phyloP scores from a whole-genome alignment of 306 rosid genomes.

The Arachis hypogaea region DNA sequence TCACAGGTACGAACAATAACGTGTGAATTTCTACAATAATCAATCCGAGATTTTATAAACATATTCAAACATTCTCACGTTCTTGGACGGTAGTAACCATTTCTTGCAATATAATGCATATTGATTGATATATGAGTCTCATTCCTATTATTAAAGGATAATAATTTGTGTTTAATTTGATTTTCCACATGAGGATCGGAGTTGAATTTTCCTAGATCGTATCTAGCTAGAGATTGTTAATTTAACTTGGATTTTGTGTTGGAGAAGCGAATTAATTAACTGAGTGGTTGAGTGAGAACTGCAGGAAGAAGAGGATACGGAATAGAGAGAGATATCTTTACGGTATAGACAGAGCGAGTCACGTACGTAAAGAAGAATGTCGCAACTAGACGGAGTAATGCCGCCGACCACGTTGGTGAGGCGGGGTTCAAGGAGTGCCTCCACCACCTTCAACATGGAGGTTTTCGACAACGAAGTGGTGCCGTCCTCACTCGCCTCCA shows the following conservation, averaged over 20 bases:
- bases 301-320: neutral
- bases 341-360: neutral
- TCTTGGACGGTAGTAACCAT: neutral
- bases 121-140: neutral
- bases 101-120: neutral
- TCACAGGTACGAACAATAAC: slow-evolving; percentile 24
- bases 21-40: neutral
- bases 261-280: neutral
- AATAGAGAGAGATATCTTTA: neutral
- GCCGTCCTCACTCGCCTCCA: slow-evolving; percentile 84
- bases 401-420: slow-evolving; percentile 48
- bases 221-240: neutral
- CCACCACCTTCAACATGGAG: slow-evolving; percentile 74
- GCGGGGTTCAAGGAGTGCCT: slow-evolving; percentile 80
- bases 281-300: neutral
- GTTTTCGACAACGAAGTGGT: slow-evolving; percentile 95
- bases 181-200: neutral
- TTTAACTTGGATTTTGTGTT: neutral
- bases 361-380: slow-evolving; percentile 41
- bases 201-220: neutral
- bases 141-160: neutral
- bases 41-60: neutral
- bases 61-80: neutral
- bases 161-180: neutral
- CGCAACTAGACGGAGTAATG: slow-evolving; percentile 52